phyloP scores from a whole-genome alignment of 2,329 filamentous ascomycete species.

The Gnomoniopsis sp. region DNA sequence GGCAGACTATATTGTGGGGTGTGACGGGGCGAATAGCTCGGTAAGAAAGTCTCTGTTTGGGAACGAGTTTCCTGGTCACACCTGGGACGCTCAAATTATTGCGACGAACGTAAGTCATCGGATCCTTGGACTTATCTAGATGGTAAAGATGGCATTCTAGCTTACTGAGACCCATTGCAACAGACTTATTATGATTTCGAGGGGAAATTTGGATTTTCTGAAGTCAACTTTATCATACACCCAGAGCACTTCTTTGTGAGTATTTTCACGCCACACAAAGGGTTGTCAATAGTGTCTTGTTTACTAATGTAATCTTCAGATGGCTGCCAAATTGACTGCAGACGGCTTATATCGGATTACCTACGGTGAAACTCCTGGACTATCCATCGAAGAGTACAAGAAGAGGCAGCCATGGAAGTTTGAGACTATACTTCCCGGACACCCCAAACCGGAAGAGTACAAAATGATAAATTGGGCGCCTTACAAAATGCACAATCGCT shows the following conservation, averaged over 20 bases:
- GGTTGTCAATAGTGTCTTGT: neutral
- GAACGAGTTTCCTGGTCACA: slow-evolving; percentile 56
- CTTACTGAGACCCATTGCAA: slow-evolving; percentile 4
- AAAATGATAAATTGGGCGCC: slow-evolving; percentile 54
- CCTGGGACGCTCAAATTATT: slow-evolving; percentile 57
- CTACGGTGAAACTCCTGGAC: slow-evolving; percentile 54
- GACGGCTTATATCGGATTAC: slow-evolving; percentile 62
- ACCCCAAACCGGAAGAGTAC: slow-evolving; percentile 57
- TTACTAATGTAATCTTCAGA: slow-evolving; percentile 30
- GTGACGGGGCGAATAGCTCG: slow-evolving; percentile 50
- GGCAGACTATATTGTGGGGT: slow-evolving; percentile 54
- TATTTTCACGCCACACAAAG: neutral
- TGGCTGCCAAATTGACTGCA: slow-evolving; percentile 56
- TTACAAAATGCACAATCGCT: slow-evolving; percentile 60
- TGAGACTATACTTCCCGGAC: slow-evolving; percentile 54
- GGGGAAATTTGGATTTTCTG: slow-evolving; percentile 46
- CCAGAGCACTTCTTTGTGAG: slow-evolving; percentile 53
- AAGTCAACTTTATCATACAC: slow-evolving; percentile 60
- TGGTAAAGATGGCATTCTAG: neutral
- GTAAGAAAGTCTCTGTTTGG: slow-evolving; percentile 50
- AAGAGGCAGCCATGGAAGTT: slow-evolving; percentile 53
- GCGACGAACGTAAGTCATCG: slow-evolving; percentile 52
- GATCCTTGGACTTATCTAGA: neutral
- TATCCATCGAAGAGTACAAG: slow-evolving; percentile 50
- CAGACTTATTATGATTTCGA: slow-evolving; percentile 61